A percentile compares a stretch with the other conserved stretches of the same genome.
Conservation (phyloP, 2,329 filamentous ascomycete genomes). For the Albifimbria verrucaria region DNA sequence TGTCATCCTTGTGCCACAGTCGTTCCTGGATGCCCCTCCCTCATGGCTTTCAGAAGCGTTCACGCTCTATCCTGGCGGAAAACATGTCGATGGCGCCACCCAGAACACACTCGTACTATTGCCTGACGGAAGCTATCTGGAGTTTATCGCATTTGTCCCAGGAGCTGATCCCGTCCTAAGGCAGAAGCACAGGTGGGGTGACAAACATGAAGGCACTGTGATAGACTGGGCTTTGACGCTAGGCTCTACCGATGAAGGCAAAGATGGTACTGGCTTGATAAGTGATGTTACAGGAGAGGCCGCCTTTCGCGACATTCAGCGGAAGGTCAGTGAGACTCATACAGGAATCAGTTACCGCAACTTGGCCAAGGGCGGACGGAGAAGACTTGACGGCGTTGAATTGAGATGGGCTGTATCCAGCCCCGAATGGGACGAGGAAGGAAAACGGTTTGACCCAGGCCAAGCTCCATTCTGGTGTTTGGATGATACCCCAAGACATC, state of each 20-base stretch:
- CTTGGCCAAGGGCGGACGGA: not conserved
- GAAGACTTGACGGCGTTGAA: not conserved
- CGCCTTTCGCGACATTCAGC: not conserved
- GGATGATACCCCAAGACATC: not conserved
- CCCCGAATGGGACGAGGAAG: not conserved
- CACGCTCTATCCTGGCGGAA: not conserved
- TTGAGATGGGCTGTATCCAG: not conserved
- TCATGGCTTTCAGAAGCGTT: not conserved
- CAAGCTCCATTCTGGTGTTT: not conserved
- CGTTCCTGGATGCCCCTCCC: not conserved
- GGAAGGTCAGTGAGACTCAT: not conserved
- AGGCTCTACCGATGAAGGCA: not conserved
- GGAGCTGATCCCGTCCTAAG: not conserved
- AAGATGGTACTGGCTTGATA: not conserved
- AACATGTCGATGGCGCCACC: not conserved
- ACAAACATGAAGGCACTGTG: not conserved
- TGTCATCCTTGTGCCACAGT: not conserved
- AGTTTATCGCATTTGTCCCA: not conserved
- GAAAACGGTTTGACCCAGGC: not conserved
- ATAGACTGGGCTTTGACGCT: not conserved
- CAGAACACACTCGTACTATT: not conserved
- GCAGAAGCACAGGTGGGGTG: not conserved
- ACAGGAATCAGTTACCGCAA: not conserved
- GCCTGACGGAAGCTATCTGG: not conserved
- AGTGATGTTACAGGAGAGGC: not conserved